Conservation (phyloP, 2,329 filamentous ascomycete species). For the Coniosporium tulheliwenetii region DNA sequence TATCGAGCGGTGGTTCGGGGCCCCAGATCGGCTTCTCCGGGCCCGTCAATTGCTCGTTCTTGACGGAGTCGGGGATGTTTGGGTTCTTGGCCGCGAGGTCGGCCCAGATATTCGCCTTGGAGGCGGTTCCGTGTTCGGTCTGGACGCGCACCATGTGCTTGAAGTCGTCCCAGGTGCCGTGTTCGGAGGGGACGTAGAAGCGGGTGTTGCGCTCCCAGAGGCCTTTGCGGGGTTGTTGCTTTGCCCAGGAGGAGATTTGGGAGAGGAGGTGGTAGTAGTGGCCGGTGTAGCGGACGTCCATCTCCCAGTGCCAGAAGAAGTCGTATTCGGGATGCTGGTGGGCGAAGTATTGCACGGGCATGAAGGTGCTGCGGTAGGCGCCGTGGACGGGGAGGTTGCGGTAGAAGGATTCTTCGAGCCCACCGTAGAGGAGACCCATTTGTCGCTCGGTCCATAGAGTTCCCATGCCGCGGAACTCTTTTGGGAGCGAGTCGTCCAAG, state of each 20-base stretch:
- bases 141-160: conserved; percentile 47
- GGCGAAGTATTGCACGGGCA: conserved; percentile 91
- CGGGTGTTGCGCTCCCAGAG: conserved; percentile 64
- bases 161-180: conserved; percentile 61
- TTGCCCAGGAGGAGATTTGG: conserved; percentile 49
- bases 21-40: conserved; percentile 35
- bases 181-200: conserved; percentile 59
- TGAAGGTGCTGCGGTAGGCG: conserved; percentile 59
- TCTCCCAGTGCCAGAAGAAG: conserved; percentile 90
- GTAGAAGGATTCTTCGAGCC: conserved; percentile 32
- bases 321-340: conserved; percentile 80
- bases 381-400: conserved; percentile 53
- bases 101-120: conserved; percentile 27
- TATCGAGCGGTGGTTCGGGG: conserved; percentile 30
- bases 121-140: conserved; percentile 35
- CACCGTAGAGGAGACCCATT: conserved; percentile 38
- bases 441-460: conserved; percentile 36
- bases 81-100: conserved; percentile 21
- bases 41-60: conserved; percentile 11
- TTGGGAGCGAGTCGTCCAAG: conserved; percentile 30
- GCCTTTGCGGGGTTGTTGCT: conserved; percentile 51
- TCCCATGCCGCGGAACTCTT: conserved; percentile 35
- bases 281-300: conserved; percentile 80
- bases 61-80: conserved; percentile 21
- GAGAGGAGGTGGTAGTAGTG: conserved; percentile 74